Evolutionary conservation across 1,284 basidiomycete species (phyloP).

Genomic region (Ustilago cynodontis): DNA sequence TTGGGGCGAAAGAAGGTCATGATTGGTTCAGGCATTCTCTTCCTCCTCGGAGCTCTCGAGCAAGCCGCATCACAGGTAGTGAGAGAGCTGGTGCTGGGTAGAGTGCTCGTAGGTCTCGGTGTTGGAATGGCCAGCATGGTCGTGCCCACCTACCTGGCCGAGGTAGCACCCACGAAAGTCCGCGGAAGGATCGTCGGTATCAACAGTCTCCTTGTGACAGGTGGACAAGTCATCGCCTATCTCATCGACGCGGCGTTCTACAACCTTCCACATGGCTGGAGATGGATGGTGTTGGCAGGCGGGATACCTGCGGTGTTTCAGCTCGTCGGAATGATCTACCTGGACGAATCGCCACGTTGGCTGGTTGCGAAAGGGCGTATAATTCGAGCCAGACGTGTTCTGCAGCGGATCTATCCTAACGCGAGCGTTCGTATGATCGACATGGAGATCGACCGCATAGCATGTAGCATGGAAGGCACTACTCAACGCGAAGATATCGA

Average conservation of each 20-base stretch:
- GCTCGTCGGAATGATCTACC: conserved; percentile 57
- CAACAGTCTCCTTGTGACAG: conserved; percentile 63
- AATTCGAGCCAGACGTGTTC: conserved; percentile 47
- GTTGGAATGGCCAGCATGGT: conserved; percentile 62
- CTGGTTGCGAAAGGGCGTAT: conserved; percentile 50
- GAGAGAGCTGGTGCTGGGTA: conserved; percentile 58
- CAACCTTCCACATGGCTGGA: conserved; percentile 59
- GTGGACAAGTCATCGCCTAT: conserved; percentile 64
- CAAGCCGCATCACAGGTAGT: conserved; percentile 62
- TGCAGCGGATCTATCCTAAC: conserved; percentile 58
- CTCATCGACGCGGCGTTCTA: conserved; percentile 58
- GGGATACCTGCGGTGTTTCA: conserved; percentile 58
- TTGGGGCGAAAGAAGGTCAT: conserved; percentile 59
- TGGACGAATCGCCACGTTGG: conserved; percentile 64
- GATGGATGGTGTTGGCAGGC: conserved; percentile 63
- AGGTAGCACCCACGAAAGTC: conserved; percentile 56
- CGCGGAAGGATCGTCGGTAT: conserved; percentile 59
- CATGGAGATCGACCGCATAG: conserved; percentile 52
- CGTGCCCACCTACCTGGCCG: conserved; percentile 58
- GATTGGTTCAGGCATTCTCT: conserved; percentile 53
- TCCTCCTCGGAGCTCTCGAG: conserved; percentile 60
- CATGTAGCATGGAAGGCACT: conserved; percentile 39
- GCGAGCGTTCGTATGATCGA: conserved; percentile 45
- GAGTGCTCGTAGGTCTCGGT: conserved; percentile 57
- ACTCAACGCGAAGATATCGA: conserved; percentile 17